phyloP scores from a whole-genome alignment of 768 basidiomycete genomes.

The Tylopilus balloui region DNA sequence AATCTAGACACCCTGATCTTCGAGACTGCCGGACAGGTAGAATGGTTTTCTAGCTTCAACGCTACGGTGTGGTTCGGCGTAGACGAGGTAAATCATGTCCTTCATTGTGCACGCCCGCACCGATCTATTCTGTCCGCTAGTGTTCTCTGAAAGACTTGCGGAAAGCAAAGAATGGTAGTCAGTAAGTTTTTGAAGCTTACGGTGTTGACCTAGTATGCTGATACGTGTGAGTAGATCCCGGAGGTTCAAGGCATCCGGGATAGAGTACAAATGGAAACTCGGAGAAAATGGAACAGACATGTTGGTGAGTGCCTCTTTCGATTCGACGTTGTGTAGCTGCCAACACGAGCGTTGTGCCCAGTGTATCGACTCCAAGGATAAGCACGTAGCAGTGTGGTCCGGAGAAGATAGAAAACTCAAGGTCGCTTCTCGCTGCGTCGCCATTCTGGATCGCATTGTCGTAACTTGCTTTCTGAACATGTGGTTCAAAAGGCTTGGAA shows the following conservation, averaged over 20 bases:
- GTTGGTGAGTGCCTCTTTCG: slow-evolving; percentile 34
- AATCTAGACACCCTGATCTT: slow-evolving; percentile 41
- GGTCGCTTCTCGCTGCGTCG: slow-evolving; percentile 38
- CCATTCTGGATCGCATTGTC: slow-evolving; percentile 46
- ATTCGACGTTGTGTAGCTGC: background rate
- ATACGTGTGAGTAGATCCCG: slow-evolving; percentile 39
- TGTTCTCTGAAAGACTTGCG: slow-evolving; percentile 45
- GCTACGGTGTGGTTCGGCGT: slow-evolving; percentile 47
- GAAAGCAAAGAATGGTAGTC: slow-evolving; percentile 47
- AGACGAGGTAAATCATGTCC: slow-evolving; percentile 34
- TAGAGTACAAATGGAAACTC: slow-evolving; percentile 57
- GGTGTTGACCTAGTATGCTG: background rate
- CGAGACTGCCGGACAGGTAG: slow-evolving; percentile 51
- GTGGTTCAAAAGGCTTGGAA: slow-evolving; percentile 43
- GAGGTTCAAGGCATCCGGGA: slow-evolving; percentile 45
- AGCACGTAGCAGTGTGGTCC: slow-evolving; percentile 45
- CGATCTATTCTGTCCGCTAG: slow-evolving; percentile 17
- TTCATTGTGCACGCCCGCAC: background rate
- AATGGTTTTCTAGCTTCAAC: slow-evolving; percentile 45
- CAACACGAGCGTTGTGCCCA: slow-evolving; percentile 18
- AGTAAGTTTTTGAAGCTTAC: slow-evolving; percentile 31
- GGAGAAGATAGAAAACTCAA: slow-evolving; percentile 36
- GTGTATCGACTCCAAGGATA: slow-evolving; percentile 49
- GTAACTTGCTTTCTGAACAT: slow-evolving; percentile 51
- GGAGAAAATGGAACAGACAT: slow-evolving; percentile 41